These are phyloP conservation scores for Pythium vanterpoolii DNA, from an alignment of 352 stramenopile species.

Conservation along the genomic window DNA sequence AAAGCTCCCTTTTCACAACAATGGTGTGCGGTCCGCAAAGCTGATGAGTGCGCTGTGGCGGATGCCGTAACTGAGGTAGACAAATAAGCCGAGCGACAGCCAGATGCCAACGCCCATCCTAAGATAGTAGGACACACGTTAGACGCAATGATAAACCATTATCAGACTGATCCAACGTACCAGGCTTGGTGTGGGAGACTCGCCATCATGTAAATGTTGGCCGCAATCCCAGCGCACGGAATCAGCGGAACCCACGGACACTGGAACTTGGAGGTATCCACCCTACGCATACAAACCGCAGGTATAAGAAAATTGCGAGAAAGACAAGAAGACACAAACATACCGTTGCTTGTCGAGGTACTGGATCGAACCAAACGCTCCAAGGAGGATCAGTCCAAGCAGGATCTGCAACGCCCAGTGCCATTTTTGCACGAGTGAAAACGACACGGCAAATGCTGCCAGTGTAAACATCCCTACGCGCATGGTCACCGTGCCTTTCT, in stretches of 20 bases:
- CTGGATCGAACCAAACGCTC: constrained; percentile 48
- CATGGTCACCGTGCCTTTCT: constrained; percentile 35
- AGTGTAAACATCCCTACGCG: constrained; percentile 62
- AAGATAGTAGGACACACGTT: background rate
- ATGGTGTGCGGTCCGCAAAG: constrained; percentile 23
- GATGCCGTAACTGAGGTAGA: constrained; percentile 82
- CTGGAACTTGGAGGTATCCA: constrained; percentile 25
- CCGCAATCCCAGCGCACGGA: constrained; percentile 33
- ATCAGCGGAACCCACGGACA: constrained; percentile 39
- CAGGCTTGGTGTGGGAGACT: constrained; percentile 31
- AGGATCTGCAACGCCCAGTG: constrained; percentile 44
- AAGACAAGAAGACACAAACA: too few species aligned
- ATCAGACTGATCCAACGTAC: constrained; percentile 7
- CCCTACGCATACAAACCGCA: too few species aligned
- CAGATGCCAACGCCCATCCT: constrained; percentile 79
- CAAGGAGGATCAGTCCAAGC: constrained; percentile 32
- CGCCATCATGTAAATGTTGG: constrained; percentile 51
- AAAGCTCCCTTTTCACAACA: constrained; percentile 13
- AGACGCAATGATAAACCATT: background rate
- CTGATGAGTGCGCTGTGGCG: constrained; percentile 59
- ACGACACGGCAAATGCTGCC: constrained; percentile 53
- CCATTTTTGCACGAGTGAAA: constrained; percentile 66
- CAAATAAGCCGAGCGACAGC: constrained; percentile 48
- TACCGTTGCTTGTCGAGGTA: constrained; percentile 48
- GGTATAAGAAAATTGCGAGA: background rate